These are phyloP conservation scores for Crassisporium funariophilum DNA, from an alignment of 768 basidiomycete species.

Conservation along the genomic window DNA sequence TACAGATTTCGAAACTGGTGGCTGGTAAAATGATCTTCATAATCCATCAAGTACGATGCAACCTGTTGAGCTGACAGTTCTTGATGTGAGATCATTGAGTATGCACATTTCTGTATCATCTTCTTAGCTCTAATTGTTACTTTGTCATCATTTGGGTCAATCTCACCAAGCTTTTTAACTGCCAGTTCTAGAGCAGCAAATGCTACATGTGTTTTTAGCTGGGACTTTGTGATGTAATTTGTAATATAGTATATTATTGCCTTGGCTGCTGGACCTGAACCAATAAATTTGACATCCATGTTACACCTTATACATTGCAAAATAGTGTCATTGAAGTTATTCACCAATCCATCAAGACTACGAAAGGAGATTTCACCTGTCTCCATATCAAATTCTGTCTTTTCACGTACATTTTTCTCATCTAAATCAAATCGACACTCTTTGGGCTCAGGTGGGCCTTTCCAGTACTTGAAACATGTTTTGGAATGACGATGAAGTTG, in stretches of 20 bases:
- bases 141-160: constrained; percentile 18
- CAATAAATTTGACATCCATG: constrained; percentile 51
- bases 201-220: constrained; percentile 42
- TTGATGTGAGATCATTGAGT: constrained; percentile 37
- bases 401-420: constrained; percentile 9
- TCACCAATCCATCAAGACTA: constrained; percentile 41
- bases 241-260: constrained; percentile 49
- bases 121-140: constrained; percentile 25
- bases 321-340: constrained; percentile 45
- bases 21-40: constrained; percentile 38
- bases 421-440: constrained; percentile 34
- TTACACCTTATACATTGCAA: constrained; percentile 40
- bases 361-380: constrained; percentile 33
- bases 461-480: constrained; percentile 44
- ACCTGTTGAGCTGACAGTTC: constrained; percentile 44
- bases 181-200: constrained; percentile 40
- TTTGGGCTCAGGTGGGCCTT: constrained; percentile 18
- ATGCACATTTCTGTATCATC: constrained; percentile 40
- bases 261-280: constrained; percentile 41
- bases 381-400: constrained; percentile 26
- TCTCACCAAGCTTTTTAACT: constrained; percentile 28
- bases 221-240: constrained; percentile 48
- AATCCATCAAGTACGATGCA: constrained; percentile 33
- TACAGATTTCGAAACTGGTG: constrained; percentile 35
- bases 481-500: constrained; percentile 34